Base-by-base conservation (phyloP, 805 yeast genomes). In the Diddensiella santjacobensis region DNA sequence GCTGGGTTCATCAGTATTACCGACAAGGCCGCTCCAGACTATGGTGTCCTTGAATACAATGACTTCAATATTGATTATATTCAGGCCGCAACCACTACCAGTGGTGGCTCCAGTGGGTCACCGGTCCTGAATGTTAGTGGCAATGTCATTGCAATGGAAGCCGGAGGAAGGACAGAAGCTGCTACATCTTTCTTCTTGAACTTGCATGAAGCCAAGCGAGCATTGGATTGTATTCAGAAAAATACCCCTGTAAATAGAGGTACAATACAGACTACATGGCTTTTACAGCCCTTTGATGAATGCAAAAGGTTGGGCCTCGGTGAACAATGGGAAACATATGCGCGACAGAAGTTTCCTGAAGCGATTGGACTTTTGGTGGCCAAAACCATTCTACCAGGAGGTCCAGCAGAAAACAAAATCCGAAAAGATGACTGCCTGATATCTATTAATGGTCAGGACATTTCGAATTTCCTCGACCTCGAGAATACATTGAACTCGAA, bases 101-200 rank as follows among this genome's bases (percentile, higher is more conserved):
- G 95, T 15, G 97, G 97, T 24, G 97, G 97, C 2, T 88, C 96
- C 2, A 83, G 93, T 42, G 97, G 97, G 5, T 87, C 96, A 2
- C 97, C 97, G 0, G 97, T 90, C n/a, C 95, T 90, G 2, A 84
- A 88, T 64, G 80, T 84, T 39, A 83, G 85, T 57, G 96, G 96
- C 2, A 67, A 80, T 60, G 96, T 91, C 0, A 87, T 90, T 17
- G 96, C 97, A 0, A 70, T 90, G 45, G 96, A 88, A 67, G 97
- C 97, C 1, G 97, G 97, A 61, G 97, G 97, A 2, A 79, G 86
- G 4, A 78, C 89, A 1, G 93, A 86, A 56, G 90, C 96, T 1
- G 87, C 96, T 0, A 90, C 96, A 0, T 97, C 90, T 69, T 90
- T 87, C 69, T 90, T 90, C 62, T 68, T 90, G 44, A 97, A 97